A percentile compares a stretch with the other conserved stretches of the same genome.
Evolutionary conservation across 768 basidiomycete species (phyloP).

Genomic region (Phylloporus scabripes): DNA sequence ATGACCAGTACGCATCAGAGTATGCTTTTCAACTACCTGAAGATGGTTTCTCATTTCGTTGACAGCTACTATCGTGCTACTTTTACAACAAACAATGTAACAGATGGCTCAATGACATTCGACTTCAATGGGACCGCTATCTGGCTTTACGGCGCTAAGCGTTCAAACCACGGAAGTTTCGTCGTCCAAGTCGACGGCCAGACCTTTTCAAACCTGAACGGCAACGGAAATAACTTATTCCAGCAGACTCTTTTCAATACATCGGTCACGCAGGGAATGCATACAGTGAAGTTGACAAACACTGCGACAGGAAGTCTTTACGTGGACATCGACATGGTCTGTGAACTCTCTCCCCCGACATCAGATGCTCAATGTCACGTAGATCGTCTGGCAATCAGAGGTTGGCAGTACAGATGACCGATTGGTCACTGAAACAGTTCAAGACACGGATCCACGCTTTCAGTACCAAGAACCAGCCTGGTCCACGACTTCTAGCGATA

Average conservation of each 20-base stretch:
- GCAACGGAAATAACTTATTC: constrained; percentile 28
- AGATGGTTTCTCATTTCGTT: background rate
- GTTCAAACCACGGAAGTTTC: constrained; percentile 43
- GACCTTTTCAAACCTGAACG: constrained; percentile 26
- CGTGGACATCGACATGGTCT: constrained; percentile 46
- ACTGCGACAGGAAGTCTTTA: constrained; percentile 30
- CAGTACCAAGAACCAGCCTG: constrained; percentile 36
- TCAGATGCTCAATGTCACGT: background rate
- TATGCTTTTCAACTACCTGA: constrained; percentile 8
- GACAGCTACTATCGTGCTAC: constrained; percentile 36
- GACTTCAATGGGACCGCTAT: constrained; percentile 46
- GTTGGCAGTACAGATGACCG: constrained; percentile 14
- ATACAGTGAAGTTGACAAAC: constrained; percentile 32
- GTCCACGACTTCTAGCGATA: constrained; percentile 25
- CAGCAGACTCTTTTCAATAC: constrained; percentile 39
- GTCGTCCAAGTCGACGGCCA: constrained; percentile 38
- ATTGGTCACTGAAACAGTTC: constrained; percentile 14
- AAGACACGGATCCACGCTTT: constrained; percentile 39
- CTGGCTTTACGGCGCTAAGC: constrained; percentile 46
- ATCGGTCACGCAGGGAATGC: constrained; percentile 31
- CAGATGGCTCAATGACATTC: constrained; percentile 34
- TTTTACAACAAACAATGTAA: constrained; percentile 35
- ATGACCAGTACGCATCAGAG: constrained; percentile 13
- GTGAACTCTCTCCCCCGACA: background rate
- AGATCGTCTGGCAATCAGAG: constrained; percentile 30